Evolutionary conservation across 1,139 yeast genomes (phyloP).

Genomic region (Candida albicans): DNA sequence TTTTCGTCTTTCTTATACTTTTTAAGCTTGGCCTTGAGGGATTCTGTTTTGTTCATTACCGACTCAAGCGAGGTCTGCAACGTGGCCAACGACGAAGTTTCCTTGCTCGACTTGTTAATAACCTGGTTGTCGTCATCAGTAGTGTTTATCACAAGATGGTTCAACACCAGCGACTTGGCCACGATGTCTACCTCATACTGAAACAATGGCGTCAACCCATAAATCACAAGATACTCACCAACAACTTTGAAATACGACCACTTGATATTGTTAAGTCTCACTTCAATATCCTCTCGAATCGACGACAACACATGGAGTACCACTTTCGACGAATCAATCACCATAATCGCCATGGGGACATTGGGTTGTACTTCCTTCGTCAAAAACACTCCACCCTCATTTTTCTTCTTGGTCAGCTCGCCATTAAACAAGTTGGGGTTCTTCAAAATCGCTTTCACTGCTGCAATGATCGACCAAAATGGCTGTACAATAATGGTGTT

Average conservation of each 20-base stretch:
- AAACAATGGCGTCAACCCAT: conserved; percentile 65
- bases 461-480: conserved; percentile 66
- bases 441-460: conserved; percentile 54
- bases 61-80: conserved; percentile 63
- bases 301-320: conserved; percentile 38
- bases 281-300: conserved; percentile 30
- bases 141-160: conserved; percentile 35
- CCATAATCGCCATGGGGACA: conserved; percentile 25
- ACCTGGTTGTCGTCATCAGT: conserved; percentile 22
- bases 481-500: conserved; percentile 51
- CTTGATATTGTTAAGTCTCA: conserved; percentile 58
- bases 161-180: conserved; percentile 29
- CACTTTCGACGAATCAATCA: conserved; percentile 37
- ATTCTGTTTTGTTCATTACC: conserved; percentile 54
- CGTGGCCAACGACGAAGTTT: conserved; percentile 54
- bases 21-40: conserved; percentile 51
- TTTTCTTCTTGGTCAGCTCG: conserved; percentile 38
- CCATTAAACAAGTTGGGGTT: conserved; percentile 54
- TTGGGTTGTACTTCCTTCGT: conserved; percentile 5
- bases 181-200: conserved; percentile 65
- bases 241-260: conserved; percentile 57
- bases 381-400: conserved; percentile 20
- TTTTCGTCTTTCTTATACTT: conserved; percentile 64
- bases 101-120: conserved; percentile 37
- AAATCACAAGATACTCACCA: conserved; percentile 49